Conservation (phyloP, 129 eudicot genomes). For the Dittrichia graveolens region DNA sequence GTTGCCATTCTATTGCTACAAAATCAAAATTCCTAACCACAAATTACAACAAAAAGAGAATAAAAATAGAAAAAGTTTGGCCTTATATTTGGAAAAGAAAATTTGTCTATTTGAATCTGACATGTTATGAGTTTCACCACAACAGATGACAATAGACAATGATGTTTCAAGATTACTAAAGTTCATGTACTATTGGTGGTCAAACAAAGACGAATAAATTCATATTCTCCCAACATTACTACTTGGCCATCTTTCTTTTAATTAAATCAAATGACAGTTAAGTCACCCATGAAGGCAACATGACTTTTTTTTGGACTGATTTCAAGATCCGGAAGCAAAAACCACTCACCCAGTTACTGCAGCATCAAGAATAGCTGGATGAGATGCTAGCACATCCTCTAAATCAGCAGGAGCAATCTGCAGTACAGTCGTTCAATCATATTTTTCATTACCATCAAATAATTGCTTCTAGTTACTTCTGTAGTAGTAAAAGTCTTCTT, state of each 20-base stretch:
- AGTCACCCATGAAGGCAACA: constrained; percentile 14
- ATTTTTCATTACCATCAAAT: neutral
- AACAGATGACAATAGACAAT: neutral
- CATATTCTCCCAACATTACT: neutral
- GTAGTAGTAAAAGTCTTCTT: neutral
- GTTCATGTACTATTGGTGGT: neutral
- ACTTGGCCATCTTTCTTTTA: neutral
- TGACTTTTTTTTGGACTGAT: neutral
- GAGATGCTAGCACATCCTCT: constrained; percentile 68
- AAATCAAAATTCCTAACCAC: too few species aligned
- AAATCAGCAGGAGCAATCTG: constrained; percentile 97
- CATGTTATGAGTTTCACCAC: neutral
- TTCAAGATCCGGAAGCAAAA: neutral
- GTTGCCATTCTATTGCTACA: neutral
- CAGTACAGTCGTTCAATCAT: constrained; percentile 4
- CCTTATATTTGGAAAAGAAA: neutral
- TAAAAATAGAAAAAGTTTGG: neutral
- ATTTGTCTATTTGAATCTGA: neutral
- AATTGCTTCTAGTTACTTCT: neutral
- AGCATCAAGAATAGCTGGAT: constrained; percentile 82
- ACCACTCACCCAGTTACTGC: constrained; percentile 75
- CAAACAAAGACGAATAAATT: neutral
- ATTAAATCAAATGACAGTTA: neutral
- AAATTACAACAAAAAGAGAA: too few species aligned
- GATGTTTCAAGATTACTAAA: neutral